A percentile compares a stretch with the other conserved stretches of the same genome.
Conservation (phyloP, 2,329 filamentous ascomycete genomes). For the Xylariales sp. region DNA sequence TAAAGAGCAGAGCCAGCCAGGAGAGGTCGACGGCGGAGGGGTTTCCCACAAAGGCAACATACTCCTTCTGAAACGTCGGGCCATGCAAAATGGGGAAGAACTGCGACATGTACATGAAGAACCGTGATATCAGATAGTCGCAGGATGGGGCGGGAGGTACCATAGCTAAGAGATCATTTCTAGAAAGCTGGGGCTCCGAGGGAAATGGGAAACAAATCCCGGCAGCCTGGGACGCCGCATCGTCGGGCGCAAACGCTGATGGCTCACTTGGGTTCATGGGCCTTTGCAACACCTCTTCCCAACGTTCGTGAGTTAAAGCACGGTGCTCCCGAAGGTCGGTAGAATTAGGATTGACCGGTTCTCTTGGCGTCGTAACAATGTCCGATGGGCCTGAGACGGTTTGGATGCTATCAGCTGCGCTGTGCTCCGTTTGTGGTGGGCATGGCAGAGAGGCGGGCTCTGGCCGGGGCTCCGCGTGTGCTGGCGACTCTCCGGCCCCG, state of each 20-base stretch:
- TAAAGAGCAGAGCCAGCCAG: conserved; percentile 32
- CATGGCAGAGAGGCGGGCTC: conserved; percentile 6
- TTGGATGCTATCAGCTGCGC: not conserved
- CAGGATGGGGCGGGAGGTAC: conserved; percentile 21
- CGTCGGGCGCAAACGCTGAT: conserved; percentile 21
- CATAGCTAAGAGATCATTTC: conserved; percentile 23
- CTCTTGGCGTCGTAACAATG: not conserved
- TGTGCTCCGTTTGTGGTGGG: conserved; percentile 3
- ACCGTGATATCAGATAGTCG: conserved; percentile 27
- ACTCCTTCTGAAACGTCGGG: conserved; percentile 33
- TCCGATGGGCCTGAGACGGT: not conserved
- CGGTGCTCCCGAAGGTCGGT: conserved; percentile 19
- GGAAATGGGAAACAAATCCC: conserved; percentile 23
- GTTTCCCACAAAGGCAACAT: conserved; percentile 25
- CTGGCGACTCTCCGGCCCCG: not conserved
- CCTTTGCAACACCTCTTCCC: conserved; percentile 31
- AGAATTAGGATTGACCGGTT: not conserved
- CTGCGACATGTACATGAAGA: conserved; percentile 26
- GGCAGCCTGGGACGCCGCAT: conserved; percentile 13
- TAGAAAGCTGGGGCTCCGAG: conserved; percentile 23
- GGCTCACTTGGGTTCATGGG: conserved; percentile 30
- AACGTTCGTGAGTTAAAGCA: conserved; percentile 29
- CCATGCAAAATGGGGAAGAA: conserved; percentile 32
- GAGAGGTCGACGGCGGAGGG: conserved; percentile 25
- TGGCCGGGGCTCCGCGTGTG: not conserved